Evolutionary conservation across 1,139 yeast genomes (phyloP).

Genomic region (Yamadazyma kanchanaburiensis): DNA sequence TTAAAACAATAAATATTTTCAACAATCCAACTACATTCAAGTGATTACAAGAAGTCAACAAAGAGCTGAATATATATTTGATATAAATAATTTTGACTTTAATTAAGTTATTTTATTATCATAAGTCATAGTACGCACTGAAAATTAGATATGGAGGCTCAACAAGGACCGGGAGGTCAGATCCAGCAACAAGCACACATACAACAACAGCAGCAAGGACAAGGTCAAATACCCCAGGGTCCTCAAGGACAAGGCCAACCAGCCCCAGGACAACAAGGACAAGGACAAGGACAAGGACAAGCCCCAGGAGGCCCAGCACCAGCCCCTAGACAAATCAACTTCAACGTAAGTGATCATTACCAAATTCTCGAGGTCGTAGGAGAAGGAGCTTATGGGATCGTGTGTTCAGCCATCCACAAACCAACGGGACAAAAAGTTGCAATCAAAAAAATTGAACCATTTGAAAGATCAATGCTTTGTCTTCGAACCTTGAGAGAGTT

Average conservation of each 20-base stretch:
- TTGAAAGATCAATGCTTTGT: slow-evolving; percentile 89
- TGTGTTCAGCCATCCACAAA: slow-evolving; percentile 85
- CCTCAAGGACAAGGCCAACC: slow-evolving; percentile 7
- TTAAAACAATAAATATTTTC: too few species aligned
- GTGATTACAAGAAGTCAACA: too few species aligned
- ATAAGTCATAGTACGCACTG: too few species aligned
- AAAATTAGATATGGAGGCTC: background rate
- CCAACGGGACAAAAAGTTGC: slow-evolving; percentile 92
- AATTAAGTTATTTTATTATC: too few species aligned
- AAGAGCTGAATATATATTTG: too few species aligned
- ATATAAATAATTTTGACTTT: too few species aligned
- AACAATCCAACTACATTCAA: too few species aligned
- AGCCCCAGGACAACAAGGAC: slow-evolving; percentile 5
- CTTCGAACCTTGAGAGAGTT: slow-evolving; percentile 86
- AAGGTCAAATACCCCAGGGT: slow-evolving; percentile 4
- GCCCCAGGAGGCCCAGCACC: slow-evolving; percentile 3
- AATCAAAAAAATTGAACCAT: slow-evolving; percentile 91
- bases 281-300: slow-evolving; percentile 6
- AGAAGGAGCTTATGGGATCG: slow-evolving; percentile 98
- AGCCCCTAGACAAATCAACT: slow-evolving; percentile 52
- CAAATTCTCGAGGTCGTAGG: slow-evolving; percentile 85
- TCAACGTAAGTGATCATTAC: slow-evolving; percentile 86
- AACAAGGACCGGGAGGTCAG: slow-evolving; percentile 1
- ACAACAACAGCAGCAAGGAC: slow-evolving; percentile 1
- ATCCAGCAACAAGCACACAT: slow-evolving; percentile 5